Conservation (phyloP, 805 yeast species). For the Yamadazyma nakazawae region DNA sequence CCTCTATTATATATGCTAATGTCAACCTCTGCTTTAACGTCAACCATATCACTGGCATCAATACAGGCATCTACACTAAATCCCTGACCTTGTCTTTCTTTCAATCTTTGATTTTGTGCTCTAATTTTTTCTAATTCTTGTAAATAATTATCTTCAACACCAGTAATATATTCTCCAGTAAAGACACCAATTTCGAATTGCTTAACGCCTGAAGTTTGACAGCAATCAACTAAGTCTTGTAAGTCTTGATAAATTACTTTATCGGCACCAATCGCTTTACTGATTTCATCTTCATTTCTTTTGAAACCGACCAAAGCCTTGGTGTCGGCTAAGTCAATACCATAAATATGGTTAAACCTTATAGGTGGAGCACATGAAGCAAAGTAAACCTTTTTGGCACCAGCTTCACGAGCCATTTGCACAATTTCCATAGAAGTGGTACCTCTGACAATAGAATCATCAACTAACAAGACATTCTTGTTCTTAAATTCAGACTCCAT, state of each 20-base stretch:
- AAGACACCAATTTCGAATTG: slow-evolving; percentile 95
- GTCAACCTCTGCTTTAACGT: slow-evolving; percentile 76
- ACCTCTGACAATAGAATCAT: slow-evolving; percentile 96
- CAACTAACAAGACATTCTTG: slow-evolving; percentile 83
- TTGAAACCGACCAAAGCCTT: slow-evolving; percentile 88
- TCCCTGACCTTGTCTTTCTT: slow-evolving; percentile 35
- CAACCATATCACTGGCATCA: slow-evolving; percentile 46
- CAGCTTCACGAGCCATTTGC: slow-evolving; percentile 98
- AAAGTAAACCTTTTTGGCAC: slow-evolving; percentile 90
- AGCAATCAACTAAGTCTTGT: slow-evolving; percentile 79
- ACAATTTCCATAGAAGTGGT: slow-evolving; percentile 96
- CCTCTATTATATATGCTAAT: slow-evolving; percentile 57
- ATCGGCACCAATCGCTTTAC: slow-evolving; percentile 83
- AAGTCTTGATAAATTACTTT: slow-evolving; percentile 83
- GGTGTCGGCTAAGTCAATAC: slow-evolving; percentile 95
- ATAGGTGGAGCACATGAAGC: slow-evolving; percentile 99
- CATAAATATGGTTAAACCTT: slow-evolving; percentile 91
- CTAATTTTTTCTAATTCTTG: slow-evolving; percentile 79
- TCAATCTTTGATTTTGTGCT: slow-evolving; percentile 62
- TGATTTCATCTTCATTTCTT: slow-evolving; percentile 70
- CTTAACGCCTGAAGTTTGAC: slow-evolving; percentile 49
- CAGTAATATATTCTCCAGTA: slow-evolving; percentile 93
- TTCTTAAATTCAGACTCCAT: slow-evolving; percentile 90
- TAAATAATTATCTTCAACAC: slow-evolving; percentile 79
- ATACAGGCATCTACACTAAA: slow-evolving; percentile 40